Base-by-base conservation (phyloP, 768 basidiomycete genomes). In the Phallus indusiatus region DNA sequence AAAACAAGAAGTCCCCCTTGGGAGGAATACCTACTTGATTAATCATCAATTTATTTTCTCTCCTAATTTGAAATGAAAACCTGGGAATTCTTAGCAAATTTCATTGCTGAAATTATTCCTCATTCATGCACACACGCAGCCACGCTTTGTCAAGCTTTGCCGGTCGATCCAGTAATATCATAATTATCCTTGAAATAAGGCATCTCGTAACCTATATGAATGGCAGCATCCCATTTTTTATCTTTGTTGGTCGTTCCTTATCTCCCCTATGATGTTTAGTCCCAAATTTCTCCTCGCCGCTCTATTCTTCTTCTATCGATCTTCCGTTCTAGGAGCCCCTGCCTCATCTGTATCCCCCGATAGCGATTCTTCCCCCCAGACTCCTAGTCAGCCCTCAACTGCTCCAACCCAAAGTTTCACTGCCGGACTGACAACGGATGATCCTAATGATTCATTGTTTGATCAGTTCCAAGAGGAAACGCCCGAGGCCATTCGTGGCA, bases 401-500 rank as follows among this genome's bases (percentile, higher is more conserved):
- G 55, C 55, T 10, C 55, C 55, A 9, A 48, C 55, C 2, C 47
- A 48, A 28, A 56, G 55, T 48, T 56, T 56, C 55, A 56, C 55
- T 10, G 55, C 55, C 20, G 55, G 55, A 22, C 46, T 56, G 6
- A 47, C 55, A 46, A 56, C 46, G n/a, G 47, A 56, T 8, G 28
- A 22, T 51, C 50, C 57, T 3, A 59, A 59, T 35, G 47, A 59
- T 36, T 59, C 57, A 3, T 52, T 59, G 20, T 42, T 52, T 34
- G 33, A 59, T 11, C 24, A 59, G 21, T 59, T 59, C 49, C 57
- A 59, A 37, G 63, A 65, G 6, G 67, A 58, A 48, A 47, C 64
- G 35, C 76, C 78, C 5, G 61, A 79, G 61, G 76, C 81, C 10
- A 65, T 78, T 46, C 78, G 81, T 17, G 77, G 69, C 1, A 34